phyloP scores from a whole-genome alignment of 192 early-diverging fungal species.

The Coemansia sp. region DNA sequence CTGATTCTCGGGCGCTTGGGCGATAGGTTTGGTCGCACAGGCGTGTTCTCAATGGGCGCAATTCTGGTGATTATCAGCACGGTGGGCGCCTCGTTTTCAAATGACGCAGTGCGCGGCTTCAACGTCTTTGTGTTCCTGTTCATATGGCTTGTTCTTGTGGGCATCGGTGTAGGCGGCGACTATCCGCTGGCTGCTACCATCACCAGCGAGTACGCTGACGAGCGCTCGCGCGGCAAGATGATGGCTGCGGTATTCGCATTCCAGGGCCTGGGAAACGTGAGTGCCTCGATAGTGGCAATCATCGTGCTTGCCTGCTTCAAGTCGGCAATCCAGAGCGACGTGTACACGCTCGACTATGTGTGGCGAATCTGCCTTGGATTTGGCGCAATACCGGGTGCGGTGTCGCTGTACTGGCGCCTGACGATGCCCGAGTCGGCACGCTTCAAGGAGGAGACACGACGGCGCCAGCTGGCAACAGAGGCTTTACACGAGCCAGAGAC shows the following conservation, averaged over 20 bases:
- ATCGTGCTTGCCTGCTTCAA: slow-evolving; percentile 72
- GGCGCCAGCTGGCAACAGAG: slow-evolving; percentile 27
- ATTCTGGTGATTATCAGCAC: slow-evolving; percentile 89
- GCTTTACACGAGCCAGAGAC: slow-evolving; percentile 43
- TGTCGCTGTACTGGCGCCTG: slow-evolving; percentile 89
- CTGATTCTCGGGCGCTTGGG: slow-evolving; percentile 84
- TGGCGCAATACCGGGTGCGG: slow-evolving; percentile 78
- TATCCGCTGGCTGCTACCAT: slow-evolving; percentile 94
- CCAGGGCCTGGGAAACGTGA: slow-evolving; percentile 88
- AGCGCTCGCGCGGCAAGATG: slow-evolving; percentile 81
- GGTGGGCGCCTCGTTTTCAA: slow-evolving; percentile 74
- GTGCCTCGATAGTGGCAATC: slow-evolving; percentile 75
- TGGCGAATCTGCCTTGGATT: slow-evolving; percentile 89
- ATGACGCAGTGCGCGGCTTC: slow-evolving; percentile 65
- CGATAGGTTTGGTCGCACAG: slow-evolving; percentile 86
- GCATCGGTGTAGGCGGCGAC: slow-evolving; percentile 92
- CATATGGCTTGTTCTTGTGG: slow-evolving; percentile 90
- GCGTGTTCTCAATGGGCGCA: slow-evolving; percentile 83
- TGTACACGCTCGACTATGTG: slow-evolving; percentile 76
- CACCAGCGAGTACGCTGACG: slow-evolving; percentile 85
- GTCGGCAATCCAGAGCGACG: slow-evolving; percentile 62
- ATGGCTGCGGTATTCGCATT: slow-evolving; percentile 90
- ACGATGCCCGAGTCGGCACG: slow-evolving; percentile 79
- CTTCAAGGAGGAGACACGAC: slow-evolving; percentile 43
- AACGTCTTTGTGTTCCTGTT: slow-evolving; percentile 70